These are phyloP conservation scores for Leptographium galeiforme DNA, from an alignment of 2,329 filamentous ascomycete genomes.

Conservation along the genomic window DNA sequence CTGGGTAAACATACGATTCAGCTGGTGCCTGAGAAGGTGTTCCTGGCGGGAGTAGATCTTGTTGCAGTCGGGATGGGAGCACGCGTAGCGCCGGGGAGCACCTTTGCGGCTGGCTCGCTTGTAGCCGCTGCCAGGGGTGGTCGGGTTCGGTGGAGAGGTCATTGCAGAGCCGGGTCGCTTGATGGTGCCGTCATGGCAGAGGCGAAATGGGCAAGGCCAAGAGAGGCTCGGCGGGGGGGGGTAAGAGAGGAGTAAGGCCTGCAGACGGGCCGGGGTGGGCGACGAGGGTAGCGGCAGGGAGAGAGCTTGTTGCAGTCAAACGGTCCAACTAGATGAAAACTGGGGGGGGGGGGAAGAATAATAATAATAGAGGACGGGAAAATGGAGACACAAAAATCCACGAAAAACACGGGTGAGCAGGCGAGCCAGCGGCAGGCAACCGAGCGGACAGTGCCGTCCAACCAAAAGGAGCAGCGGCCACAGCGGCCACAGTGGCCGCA, in stretches of 20 bases:
- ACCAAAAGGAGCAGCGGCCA: background rate
- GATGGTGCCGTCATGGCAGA: background rate
- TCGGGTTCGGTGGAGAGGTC: constrained; percentile 8
- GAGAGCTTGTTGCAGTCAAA: too few species aligned
- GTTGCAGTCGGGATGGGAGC: constrained; percentile 57
- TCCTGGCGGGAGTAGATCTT: constrained; percentile 72
- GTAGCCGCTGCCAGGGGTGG: constrained; percentile 18
- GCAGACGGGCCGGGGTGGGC: too few species aligned
- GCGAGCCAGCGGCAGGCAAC: background rate
- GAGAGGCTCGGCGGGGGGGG: background rate
- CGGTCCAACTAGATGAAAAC: too few species aligned
- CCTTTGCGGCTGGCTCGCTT: constrained; percentile 39
- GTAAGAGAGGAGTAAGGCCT: background rate
- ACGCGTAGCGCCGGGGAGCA: constrained; percentile 41
- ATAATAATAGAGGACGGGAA: too few species aligned
- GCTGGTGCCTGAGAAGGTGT: constrained; percentile 67
- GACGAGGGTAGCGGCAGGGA: too few species aligned
- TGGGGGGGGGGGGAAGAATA: too few species aligned
- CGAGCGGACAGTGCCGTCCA: background rate
- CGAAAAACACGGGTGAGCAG: background rate
- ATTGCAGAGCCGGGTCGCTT: background rate
- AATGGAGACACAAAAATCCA: too few species aligned
- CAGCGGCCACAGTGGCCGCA: background rate
- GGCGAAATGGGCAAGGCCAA: too few species aligned
- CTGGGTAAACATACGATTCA: constrained; percentile 47